Base-by-base conservation (phyloP, 1,284 basidiomycete species). In the Polyporus tsugae region DNA sequence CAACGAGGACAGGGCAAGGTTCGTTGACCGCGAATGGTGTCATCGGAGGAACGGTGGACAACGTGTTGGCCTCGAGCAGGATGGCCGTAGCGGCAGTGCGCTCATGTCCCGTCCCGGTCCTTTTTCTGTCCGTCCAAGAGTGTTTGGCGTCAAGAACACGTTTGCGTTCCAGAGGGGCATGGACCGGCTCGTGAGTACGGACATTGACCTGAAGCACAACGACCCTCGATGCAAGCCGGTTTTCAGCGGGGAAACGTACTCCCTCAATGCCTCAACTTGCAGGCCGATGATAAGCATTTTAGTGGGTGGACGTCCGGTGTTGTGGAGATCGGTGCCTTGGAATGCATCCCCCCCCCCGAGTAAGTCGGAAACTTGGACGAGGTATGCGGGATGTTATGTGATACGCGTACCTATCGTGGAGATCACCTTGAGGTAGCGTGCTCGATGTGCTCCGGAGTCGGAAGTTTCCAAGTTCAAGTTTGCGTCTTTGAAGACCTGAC, bases 11-110 rank as follows among this genome's bases (percentile, higher is more conserved):
- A 29, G 17, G 29, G 29, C 53, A 49, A 52, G 41, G 22, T 58
- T 29, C 33, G 44, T 41, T 22, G 35, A 63, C 49, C 29, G 61
- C 46, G 60, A 25, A 44, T 41, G 65, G 33, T 25, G 65, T 58
- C 63, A 70, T 64, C 60, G 57, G 57, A 55, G 53, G 60, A 22
- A 35, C 33, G 36, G 46, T 42, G 39, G 38, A 42, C 66, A 69
- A 72, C 70, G 66, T 69, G 70, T 60, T 44, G 65, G 67, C 70
- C 65, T 67, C 65, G 67, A 55, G 53, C 53, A 55, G 53, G 39
- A 65, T 52, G 49, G 29, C 55, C 46, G n/a, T 62, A 64, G 29
- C 59, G 64, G 65, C 63, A 35, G 38, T 63, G 44, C 17, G 35
- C 25, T 9, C 19, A 55, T 55, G 17, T 55, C 53, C 33, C 55